These are phyloP conservation scores for Magnolia officinalis DNA, from an alignment of 164 flowering plant genomes.

Conservation along the genomic window DNA sequence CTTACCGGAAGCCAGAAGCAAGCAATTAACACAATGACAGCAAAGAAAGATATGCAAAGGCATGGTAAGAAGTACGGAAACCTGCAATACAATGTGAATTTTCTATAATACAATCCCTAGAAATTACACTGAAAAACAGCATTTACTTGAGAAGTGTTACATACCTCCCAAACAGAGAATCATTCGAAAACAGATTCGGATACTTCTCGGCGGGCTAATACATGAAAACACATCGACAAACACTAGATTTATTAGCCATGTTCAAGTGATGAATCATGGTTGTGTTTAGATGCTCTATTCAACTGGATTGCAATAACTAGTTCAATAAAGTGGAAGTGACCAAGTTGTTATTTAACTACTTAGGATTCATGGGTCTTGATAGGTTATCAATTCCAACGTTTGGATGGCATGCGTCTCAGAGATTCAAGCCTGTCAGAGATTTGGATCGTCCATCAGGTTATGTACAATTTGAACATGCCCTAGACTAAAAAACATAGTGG, in stretches of 20 bases:
- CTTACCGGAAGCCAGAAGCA: constrained; percentile 29
- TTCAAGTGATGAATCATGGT: neutral
- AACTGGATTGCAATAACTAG: neutral
- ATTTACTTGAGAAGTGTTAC: neutral
- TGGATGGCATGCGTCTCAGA: no score
- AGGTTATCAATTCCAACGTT: neutral
- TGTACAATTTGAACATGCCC: no score
- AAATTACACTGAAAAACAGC: neutral
- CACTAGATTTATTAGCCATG: neutral
- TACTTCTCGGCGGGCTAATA: constrained; percentile 21
- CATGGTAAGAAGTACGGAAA: constrained; percentile 72
- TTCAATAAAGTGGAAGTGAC: no score
- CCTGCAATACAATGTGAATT: constrained; percentile 7
- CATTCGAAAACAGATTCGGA: constrained; percentile 11
- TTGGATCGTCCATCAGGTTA: no score
- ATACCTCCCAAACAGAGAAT: constrained; percentile 22
- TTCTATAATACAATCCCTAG: neutral
- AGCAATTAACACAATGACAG: constrained; percentile 29
- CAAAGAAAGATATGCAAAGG: constrained; percentile 41
- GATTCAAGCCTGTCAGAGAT: no score
- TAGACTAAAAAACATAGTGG: no score
- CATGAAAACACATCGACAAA: neutral
- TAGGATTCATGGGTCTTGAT: neutral
- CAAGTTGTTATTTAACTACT: no score
- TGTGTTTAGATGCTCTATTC: neutral